Base-by-base conservation (phyloP, 2,329 filamentous ascomycete species). In the Ophiostoma tasmaniense region DNA sequence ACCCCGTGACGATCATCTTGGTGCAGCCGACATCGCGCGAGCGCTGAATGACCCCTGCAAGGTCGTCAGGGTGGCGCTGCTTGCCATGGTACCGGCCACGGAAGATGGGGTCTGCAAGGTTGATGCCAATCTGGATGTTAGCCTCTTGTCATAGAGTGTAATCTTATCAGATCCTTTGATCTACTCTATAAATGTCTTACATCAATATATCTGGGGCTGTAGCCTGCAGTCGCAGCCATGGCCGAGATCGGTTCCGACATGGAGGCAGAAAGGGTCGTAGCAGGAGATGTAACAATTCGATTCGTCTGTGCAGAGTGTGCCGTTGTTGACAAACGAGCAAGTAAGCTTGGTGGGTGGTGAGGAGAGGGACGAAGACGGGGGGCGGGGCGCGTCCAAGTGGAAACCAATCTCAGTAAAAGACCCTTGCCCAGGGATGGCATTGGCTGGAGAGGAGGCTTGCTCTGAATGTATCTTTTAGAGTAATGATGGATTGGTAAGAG, bases 1-100 rank as follows among this genome's bases (percentile, higher is more conserved):
- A 97, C 25, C 95, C 95, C 0, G 95, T 99, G 42, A 98, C 86
- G 82, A 99, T 94, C 75, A 99, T 86, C 75, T 97, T 97, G 70
- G 84, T 81, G 76, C 93, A 97, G 52, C 95, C 94, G 1, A 90
- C 88, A 72, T 91, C 86, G 20, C 85, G 80, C 3, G 92, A 93
- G 72, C 95, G 86, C 72, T 89, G 82, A n/a, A 99, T 81, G 33
- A 99, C 91, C 72, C 88, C 89, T 35, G 83, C 78, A 20, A 94
- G 85, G 76, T 96, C 92, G 74, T 91, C 84, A 13, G 88, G 85
- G 74, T 96, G 92, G 33, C 82, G 80, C 73, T 91, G 84, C 71
- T 89, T 93, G 75, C 91, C 92, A 76, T 96, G 89, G 76, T 98
- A 96, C 59, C 86, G 80, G 66, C 95, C 95, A 64, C 87, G 86